These are phyloP conservation scores for Aspergillus sojae DNA, from an alignment of 2,329 filamentous ascomycete species.

Conservation along the genomic window DNA sequence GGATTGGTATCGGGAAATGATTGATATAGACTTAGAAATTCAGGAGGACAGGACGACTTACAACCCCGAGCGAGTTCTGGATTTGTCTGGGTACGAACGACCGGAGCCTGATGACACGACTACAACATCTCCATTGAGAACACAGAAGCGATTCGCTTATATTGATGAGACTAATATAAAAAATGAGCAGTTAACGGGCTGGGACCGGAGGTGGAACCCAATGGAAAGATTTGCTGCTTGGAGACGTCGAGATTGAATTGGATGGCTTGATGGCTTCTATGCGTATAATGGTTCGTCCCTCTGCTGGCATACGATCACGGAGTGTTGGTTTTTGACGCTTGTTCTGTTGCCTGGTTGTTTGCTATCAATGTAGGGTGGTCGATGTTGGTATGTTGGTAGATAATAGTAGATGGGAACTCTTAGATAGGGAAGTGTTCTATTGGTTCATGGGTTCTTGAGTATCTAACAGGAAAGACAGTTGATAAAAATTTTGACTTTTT, in stretches of 20 bases:
- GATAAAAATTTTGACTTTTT: not conserved
- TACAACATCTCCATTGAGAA: constrained; percentile 37
- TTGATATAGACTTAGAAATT: constrained; percentile 31
- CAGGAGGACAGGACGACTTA: not conserved
- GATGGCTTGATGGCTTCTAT: not conserved
- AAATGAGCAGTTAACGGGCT: constrained; percentile 31
- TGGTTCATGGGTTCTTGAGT: not conserved
- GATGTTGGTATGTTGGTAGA: not conserved
- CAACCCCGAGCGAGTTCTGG: constrained; percentile 29
- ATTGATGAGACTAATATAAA: constrained; percentile 22
- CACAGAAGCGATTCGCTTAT: constrained; percentile 34
- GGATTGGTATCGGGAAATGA: constrained; percentile 37
- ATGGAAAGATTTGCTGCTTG: constrained; percentile 32
- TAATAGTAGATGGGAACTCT: not conserved
- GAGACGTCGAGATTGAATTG: constrained; percentile 26
- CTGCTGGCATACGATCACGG: not conserved
- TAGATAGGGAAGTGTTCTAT: not conserved
- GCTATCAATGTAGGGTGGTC: not conserved
- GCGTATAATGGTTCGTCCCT: not conserved
- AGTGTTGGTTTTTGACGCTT: not conserved
- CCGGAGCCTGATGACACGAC: constrained; percentile 37
- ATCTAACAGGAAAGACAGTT: not conserved
- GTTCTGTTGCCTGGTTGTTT: not conserved
- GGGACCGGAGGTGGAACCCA: constrained; percentile 43
- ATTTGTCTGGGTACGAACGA: constrained; percentile 49